Base-by-base conservation (phyloP, 2,329 filamentous ascomycete species). In the Epichloe elymi region DNA sequence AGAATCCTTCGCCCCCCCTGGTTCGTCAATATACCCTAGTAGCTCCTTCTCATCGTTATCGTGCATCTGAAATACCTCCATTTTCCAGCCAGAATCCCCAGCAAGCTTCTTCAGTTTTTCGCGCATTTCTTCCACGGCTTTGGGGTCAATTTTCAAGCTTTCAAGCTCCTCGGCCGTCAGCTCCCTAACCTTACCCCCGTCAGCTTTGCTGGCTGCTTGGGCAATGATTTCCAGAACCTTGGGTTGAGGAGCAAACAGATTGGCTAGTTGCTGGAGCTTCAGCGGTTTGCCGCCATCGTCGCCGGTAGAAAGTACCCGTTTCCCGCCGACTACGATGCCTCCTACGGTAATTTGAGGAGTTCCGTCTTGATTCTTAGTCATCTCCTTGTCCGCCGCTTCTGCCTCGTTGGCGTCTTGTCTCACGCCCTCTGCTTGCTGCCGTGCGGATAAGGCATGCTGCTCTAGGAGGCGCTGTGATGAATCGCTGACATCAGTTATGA, bases 31-130 rank as follows among this genome's bases (percentile, higher is more conserved):
- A 41, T 86, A 79, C 0, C 84, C 86, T 43, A 84, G 72, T 40
- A 91, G 78, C 61, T 88, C 83, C 54, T 68, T 61, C 17, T 79
- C 70, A 20, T 77, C 74, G 4, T 65, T 62, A 4, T 74, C 69
- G 20, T 78, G 74, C 11, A 80, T 74, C 60, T 93, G 85, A 1
- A 93, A 79, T 14, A 93, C 74, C 65, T 93, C 86, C 53, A 95
- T 70, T 59, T 82, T 85, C 88, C 89, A 95, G 15, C 81, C 80
- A 56, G 82, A 78, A 7, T 83, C 80, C 3, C 81, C 78, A 0
- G 87, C 86, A 40, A 86, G 62, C 59, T 80, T 76, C 62, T 86
- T 75, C 52, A 95, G 67, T 61, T 86, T 73, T 55, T 81, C 75
- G 59, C 78, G 78, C 62, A 95, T 71, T 44, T 81, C 74, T 58